Base-by-base conservation (phyloP, 352 stramenopile species). In the Phytophthora foliorum region DNA sequence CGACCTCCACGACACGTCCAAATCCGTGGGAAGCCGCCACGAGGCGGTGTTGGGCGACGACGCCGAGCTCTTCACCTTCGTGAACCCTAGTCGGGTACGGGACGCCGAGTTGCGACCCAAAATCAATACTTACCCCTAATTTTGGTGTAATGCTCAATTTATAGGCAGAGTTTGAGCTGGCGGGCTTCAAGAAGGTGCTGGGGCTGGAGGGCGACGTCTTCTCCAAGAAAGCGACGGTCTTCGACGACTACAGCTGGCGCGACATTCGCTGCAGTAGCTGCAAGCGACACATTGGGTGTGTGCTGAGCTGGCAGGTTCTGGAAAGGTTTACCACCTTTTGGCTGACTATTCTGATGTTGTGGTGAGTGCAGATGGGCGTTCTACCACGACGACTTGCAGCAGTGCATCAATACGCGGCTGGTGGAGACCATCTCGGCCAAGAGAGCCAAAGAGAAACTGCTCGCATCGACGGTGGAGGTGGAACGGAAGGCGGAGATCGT, bases 241-340 rank as follows among this genome's bases (percentile, higher is more conserved):
- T 96, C 61, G 82, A 93, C 21, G 71, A 84, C 51, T 96, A 94
- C 80, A 94, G 85, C 64, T 96, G 81, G 82, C 82, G 82, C 14
- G 85, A 92, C 46, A 72, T 94, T 69, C 83, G 76, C 58, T 96
- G 89, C 60, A 69, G 61, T 58, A 77, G 79, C 53, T 96, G 89
- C 76, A 92, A 93, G 50, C 75, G 83, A 53, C 86, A 94, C 39
- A 68, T 96, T 29, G 86, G 88, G 85, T 96, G 51, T 3, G 66
- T 65, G 9, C 9, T 22, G 16, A 50, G n/a, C 27, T 38, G n/a
- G 9, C 19, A 22, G 41, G 17, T 34, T n/a, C 3, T 29, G 10
- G 50, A 22, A 1, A 27, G n/a, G 11, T 5, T 46, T 48, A 24
- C 21, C 50, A 41, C 17, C 21, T 17, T 60, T 62, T 44, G 39